Evolutionary conservation across 805 yeast genomes (phyloP).

Genomic region (Pichia gijzeniarum): DNA sequence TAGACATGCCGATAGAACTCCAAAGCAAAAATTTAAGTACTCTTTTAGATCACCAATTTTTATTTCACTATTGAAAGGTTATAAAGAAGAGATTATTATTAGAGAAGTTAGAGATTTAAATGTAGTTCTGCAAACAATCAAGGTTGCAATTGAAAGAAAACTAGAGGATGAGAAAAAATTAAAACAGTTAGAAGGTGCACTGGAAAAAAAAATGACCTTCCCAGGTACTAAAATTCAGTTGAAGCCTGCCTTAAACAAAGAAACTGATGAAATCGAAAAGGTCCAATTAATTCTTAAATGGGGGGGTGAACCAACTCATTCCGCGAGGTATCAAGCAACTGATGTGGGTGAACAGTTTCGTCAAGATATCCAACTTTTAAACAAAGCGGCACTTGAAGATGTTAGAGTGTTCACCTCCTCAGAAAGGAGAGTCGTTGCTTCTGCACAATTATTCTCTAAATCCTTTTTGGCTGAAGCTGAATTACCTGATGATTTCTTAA

Average conservation of each 20-base stretch:
- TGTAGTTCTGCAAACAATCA: slow-evolving; percentile 79
- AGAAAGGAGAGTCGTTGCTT: slow-evolving; percentile 89
- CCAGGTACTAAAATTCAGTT: slow-evolving; percentile 97
- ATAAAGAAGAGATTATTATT: slow-evolving; percentile 91
- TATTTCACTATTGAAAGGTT: slow-evolving; percentile 83
- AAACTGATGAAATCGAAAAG: slow-evolving; percentile 68
- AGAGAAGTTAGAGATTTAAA: slow-evolving; percentile 81
- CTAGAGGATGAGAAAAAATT: slow-evolving; percentile 79
- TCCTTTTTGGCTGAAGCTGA: slow-evolving; percentile 63
- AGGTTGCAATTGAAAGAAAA: slow-evolving; percentile 68
- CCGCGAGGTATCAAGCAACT: slow-evolving; percentile 88
- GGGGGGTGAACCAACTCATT: slow-evolving; percentile 99
- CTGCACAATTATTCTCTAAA: slow-evolving; percentile 83
- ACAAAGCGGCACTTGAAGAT: slow-evolving; percentile 76
- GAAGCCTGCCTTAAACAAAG: slow-evolving; percentile 72
- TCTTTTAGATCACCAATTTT: slow-evolving; percentile 86
- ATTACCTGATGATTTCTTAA: slow-evolving; percentile 70
- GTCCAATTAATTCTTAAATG: slow-evolving; percentile 94
- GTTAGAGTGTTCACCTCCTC: slow-evolving; percentile 86
- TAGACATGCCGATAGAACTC: slow-evolving; percentile 97
- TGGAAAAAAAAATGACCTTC: slow-evolving; percentile 80
- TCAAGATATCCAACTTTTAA: slow-evolving; percentile 81
- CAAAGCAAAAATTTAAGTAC: slow-evolving; percentile 95
- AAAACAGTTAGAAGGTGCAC: slow-evolving; percentile 68
- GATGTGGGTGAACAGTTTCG: slow-evolving; percentile 96